Evolutionary conservation across 208 protist genomes (phyloP), one percentile per base, ranked within the genome.

Genomic region (Vickermania ingenoplastis): DNA sequence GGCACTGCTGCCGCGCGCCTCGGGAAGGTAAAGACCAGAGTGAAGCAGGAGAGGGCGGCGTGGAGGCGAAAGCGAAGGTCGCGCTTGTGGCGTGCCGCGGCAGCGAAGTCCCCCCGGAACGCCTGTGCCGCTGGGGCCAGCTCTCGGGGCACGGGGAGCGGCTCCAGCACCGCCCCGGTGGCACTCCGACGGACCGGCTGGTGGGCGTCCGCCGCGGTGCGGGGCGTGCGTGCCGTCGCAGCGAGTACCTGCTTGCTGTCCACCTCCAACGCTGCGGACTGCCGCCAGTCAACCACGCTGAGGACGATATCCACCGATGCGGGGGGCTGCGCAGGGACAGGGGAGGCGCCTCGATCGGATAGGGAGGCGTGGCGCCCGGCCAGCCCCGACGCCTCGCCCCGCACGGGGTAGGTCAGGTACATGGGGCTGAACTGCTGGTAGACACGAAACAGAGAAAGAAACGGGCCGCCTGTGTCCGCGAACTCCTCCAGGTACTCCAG

Each of bases 241-340:
- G 24, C 45, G 17, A 41, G 58, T 27, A 56, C 30, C 36, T 22
- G 22, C 24, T 50, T 29, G 14, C 41, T 60, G 21, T 22, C 28
- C 11, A 41, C n/a, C 1, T 61, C 45, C n/a, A 59, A 55, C 3
- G 71, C 27, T 4, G 49, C 64, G 68, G 68, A 79, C 26, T 63
- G 51, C 23, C 59, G 14, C 73, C 73, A 79, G 51, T 73, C 62
- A 1, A 79, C 50, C 41, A 67, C 54, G 53, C 27, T 65, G 23
- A 67, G 57, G 27, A 67, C 25, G 1, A 79, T 36, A 55, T 60
- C 11, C 17, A 45, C 36, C 36, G 36, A 45, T 45, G 36, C 7
- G 11, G 36, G 7, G 11, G 36, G 36, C 7, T 7, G 36, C 7
- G 17, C 36, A n/a, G 36, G 36, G 11, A 45, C 11, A 7, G 36